A percentile compares a stretch with the other conserved stretches of the same genome.
Evolutionary conservation across 192 early-diverging fungal genomes (phyloP).

Genomic region (Umbelopsis ramanniana): DNA sequence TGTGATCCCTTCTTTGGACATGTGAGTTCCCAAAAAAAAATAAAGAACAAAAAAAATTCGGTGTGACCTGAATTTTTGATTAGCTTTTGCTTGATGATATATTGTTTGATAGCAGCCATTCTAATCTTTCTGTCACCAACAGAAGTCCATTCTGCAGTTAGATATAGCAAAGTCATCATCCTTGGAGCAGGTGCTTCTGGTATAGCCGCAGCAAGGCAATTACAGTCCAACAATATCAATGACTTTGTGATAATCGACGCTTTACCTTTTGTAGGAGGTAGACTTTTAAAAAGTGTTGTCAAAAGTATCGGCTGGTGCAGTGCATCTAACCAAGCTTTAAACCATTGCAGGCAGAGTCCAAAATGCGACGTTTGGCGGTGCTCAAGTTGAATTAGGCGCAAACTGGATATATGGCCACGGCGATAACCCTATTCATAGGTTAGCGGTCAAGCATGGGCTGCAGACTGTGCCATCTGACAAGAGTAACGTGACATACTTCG

Average conservation of each 20-base stretch:
- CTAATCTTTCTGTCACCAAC: not conserved
- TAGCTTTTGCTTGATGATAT: not conserved
- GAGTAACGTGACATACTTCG: conserved; percentile 36
- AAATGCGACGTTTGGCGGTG: conserved; percentile 18
- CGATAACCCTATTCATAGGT: conserved; percentile 41
- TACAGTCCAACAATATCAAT: conserved; percentile 1
- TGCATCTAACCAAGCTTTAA: not conserved
- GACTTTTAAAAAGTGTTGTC: not conserved
- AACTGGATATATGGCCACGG: conserved; percentile 43
- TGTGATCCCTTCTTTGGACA: too few species aligned
- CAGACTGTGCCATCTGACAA: conserved; percentile 37
- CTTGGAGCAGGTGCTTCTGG: conserved; percentile 28
- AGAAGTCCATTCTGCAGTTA: not conserved
- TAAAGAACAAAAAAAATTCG: not conserved
- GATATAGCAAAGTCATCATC: conserved; percentile 17
- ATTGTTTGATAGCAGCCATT: not conserved
- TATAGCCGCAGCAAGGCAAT: conserved; percentile 15
- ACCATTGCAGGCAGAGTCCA: conserved; percentile 9
- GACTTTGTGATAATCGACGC: conserved; percentile 31
- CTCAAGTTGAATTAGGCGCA: conserved; percentile 22
- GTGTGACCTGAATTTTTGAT: not conserved
- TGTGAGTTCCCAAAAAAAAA: too few species aligned
- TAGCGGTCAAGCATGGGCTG: conserved; percentile 37
- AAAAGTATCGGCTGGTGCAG: too few species aligned
- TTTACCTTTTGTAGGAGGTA: conserved; percentile 18